Evolutionary conservation across 2,329 filamentous ascomycete genomes (phyloP), one percentile per base, ranked within the genome.

Genomic region (Periconia sp.): DNA sequence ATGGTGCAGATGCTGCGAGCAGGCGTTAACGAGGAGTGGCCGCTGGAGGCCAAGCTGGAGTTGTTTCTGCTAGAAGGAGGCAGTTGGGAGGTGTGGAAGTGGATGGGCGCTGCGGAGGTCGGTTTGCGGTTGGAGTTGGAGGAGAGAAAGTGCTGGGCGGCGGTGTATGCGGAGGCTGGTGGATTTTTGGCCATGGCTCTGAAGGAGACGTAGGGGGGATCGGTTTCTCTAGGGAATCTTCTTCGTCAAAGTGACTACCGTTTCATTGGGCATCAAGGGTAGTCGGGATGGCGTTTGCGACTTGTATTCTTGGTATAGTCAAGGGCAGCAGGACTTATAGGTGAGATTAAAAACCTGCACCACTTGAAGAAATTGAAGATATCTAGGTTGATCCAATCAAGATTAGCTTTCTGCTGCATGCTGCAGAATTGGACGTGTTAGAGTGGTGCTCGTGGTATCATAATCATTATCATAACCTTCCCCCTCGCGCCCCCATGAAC

Each of bases 401-500:
- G n/a, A n/a, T n/a, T n/a, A n/a, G n/a, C n/a, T n/a, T n/a, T n/a
- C n/a, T n/a, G n/a, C n/a, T n/a, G n/a, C n/a, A n/a, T n/a, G n/a
- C n/a, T n/a, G n/a, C n/a, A n/a, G n/a, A n/a, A n/a, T n/a, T n/a
- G n/a, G n/a, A n/a, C n/a, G n/a, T n/a, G n/a, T n/a, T n/a, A n/a
- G n/a, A n/a, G n/a, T 36, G 28, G 21, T n/a, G 16, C 9, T 40
- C 29, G n/a, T n/a, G n/a, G n/a, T n/a, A n/a, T n/a, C n/a, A n/a
- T n/a, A n/a, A n/a, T n/a, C n/a, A 43, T n/a, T 15, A 25, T 16
- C 13, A 5, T 48, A 38, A 44, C 30, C 44, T 49, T 34, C 43
- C 57, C 35, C 44, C 50, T 39, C 33, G 44, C 40, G 17, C 54
- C 46, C 58, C 57, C 45, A 67, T 46, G 15, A 68, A 61, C 32